These are phyloP conservation scores for Fusarium chlamydosporum DNA, from an alignment of 2,329 filamentous ascomycete genomes.

Conservation along the genomic window DNA sequence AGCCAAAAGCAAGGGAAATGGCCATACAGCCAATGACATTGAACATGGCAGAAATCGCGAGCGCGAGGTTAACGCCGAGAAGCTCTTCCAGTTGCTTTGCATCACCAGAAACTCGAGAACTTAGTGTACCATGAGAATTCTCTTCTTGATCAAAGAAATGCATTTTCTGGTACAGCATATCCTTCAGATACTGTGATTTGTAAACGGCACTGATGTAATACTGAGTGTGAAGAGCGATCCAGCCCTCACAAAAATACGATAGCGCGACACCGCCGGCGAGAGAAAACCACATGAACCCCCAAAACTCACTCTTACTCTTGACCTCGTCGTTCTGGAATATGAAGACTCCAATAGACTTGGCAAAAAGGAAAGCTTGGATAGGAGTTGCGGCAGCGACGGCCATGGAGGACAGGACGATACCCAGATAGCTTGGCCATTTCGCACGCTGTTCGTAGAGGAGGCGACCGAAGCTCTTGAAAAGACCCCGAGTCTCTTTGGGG, in stretches of 20 bases:
- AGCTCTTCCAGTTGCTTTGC: constrained; percentile 54
- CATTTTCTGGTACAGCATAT: constrained; percentile 51
- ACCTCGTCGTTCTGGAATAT: constrained; percentile 51
- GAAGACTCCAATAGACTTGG: constrained; percentile 50
- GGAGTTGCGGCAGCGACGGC: constrained; percentile 48
- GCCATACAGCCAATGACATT: constrained; percentile 51
- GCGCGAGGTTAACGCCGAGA: constrained; percentile 52
- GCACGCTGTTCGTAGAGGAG: constrained; percentile 42
- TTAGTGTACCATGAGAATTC: constrained; percentile 51
- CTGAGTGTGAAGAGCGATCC: constrained; percentile 34
- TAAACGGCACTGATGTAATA: constrained; percentile 43
- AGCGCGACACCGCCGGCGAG: constrained; percentile 51
- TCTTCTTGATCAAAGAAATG: constrained; percentile 52
- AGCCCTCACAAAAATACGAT: constrained; percentile 49
- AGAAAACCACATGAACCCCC: constrained; percentile 54
- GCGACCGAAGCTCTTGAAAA: constrained; percentile 35
- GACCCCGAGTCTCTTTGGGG: not conserved
- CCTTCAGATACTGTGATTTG: constrained; percentile 50
- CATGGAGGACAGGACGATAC: constrained; percentile 48
- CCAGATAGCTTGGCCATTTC: constrained; percentile 48
- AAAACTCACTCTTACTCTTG: constrained; percentile 44
- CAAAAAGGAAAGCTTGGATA: constrained; percentile 52
- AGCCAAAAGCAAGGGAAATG: constrained; percentile 54
- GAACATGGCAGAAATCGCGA: constrained; percentile 51
- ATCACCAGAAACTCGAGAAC: constrained; percentile 50